Evolutionary conservation across 805 yeast genomes (phyloP), one percentile per base, ranked within the genome.

Genomic region (Blastobotrys robertii): DNA sequence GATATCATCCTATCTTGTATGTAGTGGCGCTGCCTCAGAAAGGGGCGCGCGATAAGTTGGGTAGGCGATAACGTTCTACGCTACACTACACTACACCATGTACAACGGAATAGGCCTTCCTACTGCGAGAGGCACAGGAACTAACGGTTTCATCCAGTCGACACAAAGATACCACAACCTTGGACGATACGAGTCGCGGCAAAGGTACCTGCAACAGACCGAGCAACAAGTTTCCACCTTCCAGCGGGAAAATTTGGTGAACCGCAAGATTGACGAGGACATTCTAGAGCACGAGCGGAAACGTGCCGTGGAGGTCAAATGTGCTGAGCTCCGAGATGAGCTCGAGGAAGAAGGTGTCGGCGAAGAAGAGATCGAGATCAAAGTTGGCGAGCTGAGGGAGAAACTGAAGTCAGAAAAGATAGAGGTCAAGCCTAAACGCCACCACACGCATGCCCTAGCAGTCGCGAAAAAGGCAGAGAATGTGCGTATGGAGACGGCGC

Each of bases 101-200:
- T 62, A 62, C 44, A 62, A 62, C 50, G 64, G 64, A 11, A 58
- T 62, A n/a, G 66, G 66, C 2, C 52, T 62, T 7, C 31, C 51
- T 29, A 57, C 64, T 5, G 55, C 59, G 2, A 42, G 62, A 8
- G 67, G 66, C 4, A 49, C 57, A 8, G 64, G 60, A 7, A 62
- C 67, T 11, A 61, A 55, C 33, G 66, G 67, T 6, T 54, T 51
- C 42, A 46, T 62, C 11, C 64, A 62, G 48, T 30, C 39, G 9
- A 42, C 45, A 2, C 15, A 19, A n/a, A n/a, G 37, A 30, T 38
- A 34, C 7, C n/a, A 9, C 7, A 39, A 39, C 29, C n/a, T 29
- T 6, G 60, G 60, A 3, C 38, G 31, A 12, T 56, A 52, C 34
- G 55, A 44, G 29, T 37, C 45, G 28, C 41, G 56, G 33, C 13